Evolutionary conservation across 352 stramenopile species (phyloP).

Genomic region (Pythium periplocum): DNA sequence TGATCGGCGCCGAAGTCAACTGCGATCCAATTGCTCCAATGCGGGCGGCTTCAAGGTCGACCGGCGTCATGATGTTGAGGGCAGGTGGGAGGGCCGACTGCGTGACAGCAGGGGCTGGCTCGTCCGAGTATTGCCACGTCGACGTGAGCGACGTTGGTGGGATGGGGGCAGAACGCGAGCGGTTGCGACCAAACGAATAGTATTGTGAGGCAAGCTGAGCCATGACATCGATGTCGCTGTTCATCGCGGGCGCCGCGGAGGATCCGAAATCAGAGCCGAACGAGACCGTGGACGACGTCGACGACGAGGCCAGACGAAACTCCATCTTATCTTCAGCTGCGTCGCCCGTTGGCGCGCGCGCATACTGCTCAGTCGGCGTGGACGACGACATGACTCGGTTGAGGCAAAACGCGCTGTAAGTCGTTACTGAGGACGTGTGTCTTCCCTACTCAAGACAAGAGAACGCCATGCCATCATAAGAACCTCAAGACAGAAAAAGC

Average conservation of each 20-base stretch:
- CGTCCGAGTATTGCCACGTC: slow-evolving; percentile 53
- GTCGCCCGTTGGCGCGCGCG: slow-evolving; percentile 5
- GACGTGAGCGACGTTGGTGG: slow-evolving; percentile 41
- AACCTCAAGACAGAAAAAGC: no score
- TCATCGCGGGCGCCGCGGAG: slow-evolving; percentile 18
- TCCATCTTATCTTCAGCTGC: slow-evolving; percentile 26
- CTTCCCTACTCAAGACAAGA: no score
- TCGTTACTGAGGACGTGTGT: no score
- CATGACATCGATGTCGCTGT: slow-evolving; percentile 72
- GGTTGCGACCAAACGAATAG: slow-evolving; percentile 64
- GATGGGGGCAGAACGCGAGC: slow-evolving; percentile 66
- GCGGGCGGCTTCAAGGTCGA: slow-evolving; percentile 23
- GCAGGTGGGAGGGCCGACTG: slow-evolving; percentile 35
- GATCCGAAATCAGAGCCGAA: slow-evolving; percentile 14
- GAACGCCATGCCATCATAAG: no score
- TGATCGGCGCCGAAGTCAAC: slow-evolving; percentile 26
- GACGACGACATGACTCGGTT: slow-evolving; percentile 8
- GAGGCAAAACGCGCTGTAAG: slow-evolving; percentile 6
- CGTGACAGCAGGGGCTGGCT: slow-evolving; percentile 22
- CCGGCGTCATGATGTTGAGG: slow-evolving; percentile 43
- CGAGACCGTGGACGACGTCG: slow-evolving; percentile 8
- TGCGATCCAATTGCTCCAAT: slow-evolving; percentile 60
- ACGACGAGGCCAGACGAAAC: slow-evolving; percentile 16
- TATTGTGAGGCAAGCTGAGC: slow-evolving; percentile 79
- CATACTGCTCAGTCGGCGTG: slow-evolving; percentile 13